A percentile compares a stretch with the other conserved stretches of the same genome.
Conservation (phyloP, 306 rosid species). For the Sesbania bispinosa region DNA sequence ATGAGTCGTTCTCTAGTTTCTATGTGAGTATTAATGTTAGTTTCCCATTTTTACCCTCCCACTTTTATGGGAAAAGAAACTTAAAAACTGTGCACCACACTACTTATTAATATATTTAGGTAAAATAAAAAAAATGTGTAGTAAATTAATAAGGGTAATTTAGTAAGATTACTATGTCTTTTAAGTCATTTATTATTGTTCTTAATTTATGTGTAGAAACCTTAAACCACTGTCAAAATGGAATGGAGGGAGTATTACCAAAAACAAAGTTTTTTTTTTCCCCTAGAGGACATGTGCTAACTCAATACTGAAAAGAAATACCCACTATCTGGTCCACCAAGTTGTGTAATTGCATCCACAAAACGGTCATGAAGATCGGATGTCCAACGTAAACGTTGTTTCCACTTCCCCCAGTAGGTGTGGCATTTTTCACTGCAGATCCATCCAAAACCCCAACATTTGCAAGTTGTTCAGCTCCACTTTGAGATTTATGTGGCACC, state of each 20-base stretch:
- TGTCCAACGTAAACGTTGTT: conserved; percentile 91
- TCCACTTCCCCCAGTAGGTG: conserved; percentile 71
- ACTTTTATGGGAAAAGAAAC: too few relatives aligned
- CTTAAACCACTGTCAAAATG: too few relatives aligned
- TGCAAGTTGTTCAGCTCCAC: conserved; percentile 51
- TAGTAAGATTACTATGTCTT: too few relatives aligned
- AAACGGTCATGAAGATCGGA: conserved; percentile 96
- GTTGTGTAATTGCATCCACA: conserved; percentile 91
- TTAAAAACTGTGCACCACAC: too few relatives aligned
- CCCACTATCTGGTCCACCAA: conserved; percentile 99
- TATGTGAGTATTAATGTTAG: too few relatives aligned
- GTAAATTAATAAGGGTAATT: too few relatives aligned
- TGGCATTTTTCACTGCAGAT: conserved; percentile 47
- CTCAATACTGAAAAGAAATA: conserved; percentile 55
- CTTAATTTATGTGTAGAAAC: too few relatives aligned
- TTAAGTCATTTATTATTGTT: too few relatives aligned
- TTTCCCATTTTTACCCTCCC: too few relatives aligned
- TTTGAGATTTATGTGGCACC: conserved; percentile 73
- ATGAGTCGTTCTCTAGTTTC: too few relatives aligned
- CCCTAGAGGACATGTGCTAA: neutral
- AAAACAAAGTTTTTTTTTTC: neutral
- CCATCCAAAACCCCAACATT: conserved; percentile 51
- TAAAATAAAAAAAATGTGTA: too few relatives aligned
- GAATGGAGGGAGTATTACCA: neutral
- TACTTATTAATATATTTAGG: too few relatives aligned